Conservation (phyloP, 805 yeast species). For the Ogataea philodendri region DNA sequence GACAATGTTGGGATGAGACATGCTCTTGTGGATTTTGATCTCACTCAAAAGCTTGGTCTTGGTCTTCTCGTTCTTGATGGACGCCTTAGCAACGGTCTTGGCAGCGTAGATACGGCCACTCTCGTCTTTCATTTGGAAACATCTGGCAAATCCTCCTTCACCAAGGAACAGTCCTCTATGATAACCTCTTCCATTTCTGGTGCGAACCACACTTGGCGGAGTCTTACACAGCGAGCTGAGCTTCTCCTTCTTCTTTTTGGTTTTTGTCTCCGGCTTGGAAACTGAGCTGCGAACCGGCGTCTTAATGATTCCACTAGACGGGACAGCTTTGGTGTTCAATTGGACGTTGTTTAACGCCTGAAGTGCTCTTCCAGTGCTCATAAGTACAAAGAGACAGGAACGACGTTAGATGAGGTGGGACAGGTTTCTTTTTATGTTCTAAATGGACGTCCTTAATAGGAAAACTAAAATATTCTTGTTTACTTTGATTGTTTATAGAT, state of each 20-base stretch:
- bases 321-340: slow-evolving; percentile 43
- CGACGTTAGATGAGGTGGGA: slow-evolving; percentile 10
- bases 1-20: slow-evolving; percentile 87
- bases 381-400: slow-evolving; percentile 8
- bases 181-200: slow-evolving; percentile 83
- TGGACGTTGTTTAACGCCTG: slow-evolving; percentile 55
- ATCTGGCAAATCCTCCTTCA: slow-evolving; percentile 98
- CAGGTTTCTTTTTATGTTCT: slow-evolving; percentile 13
- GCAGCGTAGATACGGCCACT: slow-evolving; percentile 89
- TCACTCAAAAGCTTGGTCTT: slow-evolving; percentile 83
- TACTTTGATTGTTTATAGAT: slow-evolving; percentile 17
- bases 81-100: slow-evolving; percentile 94
- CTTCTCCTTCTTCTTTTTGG: slow-evolving; percentile 81
- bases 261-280: slow-evolving; percentile 30
- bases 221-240: slow-evolving; percentile 90
- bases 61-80: slow-evolving; percentile 88
- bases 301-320: slow-evolving; percentile 26
- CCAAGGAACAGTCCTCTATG: slow-evolving; percentile 89
- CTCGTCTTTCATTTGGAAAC: slow-evolving; percentile 94
- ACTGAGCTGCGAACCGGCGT: slow-evolving; percentile 42
- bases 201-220: slow-evolving; percentile 90
- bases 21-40: slow-evolving; percentile 88
- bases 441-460: slow-evolving; percentile 15
- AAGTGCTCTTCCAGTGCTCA: slow-evolving; percentile 42
- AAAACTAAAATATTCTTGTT: slow-evolving; percentile 17